phyloP scores from a whole-genome alignment of 768 basidiomycete genomes.

The Mrakia blollopis region DNA sequence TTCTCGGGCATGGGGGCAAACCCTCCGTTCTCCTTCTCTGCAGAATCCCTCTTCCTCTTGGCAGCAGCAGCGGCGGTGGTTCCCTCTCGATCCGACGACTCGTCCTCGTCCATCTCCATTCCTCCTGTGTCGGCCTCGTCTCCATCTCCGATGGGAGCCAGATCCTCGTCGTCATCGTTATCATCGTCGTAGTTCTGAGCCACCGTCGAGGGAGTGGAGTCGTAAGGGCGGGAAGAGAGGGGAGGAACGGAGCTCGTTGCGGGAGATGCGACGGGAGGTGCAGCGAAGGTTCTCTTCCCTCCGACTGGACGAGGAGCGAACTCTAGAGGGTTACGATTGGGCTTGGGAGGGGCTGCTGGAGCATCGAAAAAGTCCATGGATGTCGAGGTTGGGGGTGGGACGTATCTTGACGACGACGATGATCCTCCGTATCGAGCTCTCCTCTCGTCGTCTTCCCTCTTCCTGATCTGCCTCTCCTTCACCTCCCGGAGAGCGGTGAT shows the following conservation, averaged over 20 bases:
- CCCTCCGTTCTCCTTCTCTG: background rate
- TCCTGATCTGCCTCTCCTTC: conserved; percentile 25
- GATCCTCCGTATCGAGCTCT: background rate
- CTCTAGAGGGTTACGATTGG: conserved; percentile 1
- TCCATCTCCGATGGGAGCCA: conserved; percentile 2
- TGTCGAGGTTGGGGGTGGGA: conserved; percentile 2
- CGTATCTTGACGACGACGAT: background rate
- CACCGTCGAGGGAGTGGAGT: background rate
- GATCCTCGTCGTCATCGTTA: conserved; percentile 7
- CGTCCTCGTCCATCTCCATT: conserved; percentile 19
- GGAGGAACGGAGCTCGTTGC: background rate
- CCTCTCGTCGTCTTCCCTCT: conserved; percentile 23
- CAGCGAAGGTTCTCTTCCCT: conserved; percentile 23
- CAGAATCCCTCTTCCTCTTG: conserved; percentile 19
- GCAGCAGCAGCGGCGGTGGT: background rate
- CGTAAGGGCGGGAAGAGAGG: background rate
- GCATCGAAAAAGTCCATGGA: conserved; percentile 9
- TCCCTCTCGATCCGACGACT: background rate
- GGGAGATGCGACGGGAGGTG: conserved; percentile 9
- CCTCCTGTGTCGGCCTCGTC: conserved; percentile 10
- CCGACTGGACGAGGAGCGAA: conserved; percentile 30
- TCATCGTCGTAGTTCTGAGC: background rate
- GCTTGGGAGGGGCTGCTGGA: background rate
- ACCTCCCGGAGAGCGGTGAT: conserved; percentile 44
- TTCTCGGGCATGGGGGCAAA: conserved; percentile 12